Conservation (phyloP, 352 stramenopile genomes). For the Phytophthora fragariae region DNA sequence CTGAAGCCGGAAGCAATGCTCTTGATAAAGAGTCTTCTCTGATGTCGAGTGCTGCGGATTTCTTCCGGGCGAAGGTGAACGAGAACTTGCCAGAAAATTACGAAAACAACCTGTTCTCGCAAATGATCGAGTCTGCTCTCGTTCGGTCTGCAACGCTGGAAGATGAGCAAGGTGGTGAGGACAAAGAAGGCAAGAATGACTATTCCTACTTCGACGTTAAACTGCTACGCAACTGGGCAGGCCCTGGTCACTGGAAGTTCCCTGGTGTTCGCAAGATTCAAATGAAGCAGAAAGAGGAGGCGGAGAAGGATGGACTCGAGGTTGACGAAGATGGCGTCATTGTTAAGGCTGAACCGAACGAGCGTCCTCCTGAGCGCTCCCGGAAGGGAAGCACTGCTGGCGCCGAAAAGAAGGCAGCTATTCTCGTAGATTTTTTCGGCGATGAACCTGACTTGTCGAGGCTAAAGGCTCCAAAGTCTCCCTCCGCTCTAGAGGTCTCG, state of each 20-base stretch:
- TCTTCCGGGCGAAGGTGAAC: conserved; percentile 61
- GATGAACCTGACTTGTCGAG: conserved; percentile 55
- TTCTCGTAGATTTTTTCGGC: conserved; percentile 66
- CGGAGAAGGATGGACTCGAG: conserved; percentile 42
- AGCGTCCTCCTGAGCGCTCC: conserved; percentile 23
- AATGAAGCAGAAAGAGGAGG: conserved; percentile 42
- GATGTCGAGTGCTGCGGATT: conserved; percentile 59
- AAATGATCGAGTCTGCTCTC: conserved; percentile 81
- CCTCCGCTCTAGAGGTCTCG: conserved; percentile 48
- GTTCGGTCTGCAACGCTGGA: conserved; percentile 59
- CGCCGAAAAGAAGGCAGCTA: conserved; percentile 51
- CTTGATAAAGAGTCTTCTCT: conserved; percentile 40
- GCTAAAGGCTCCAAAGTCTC: conserved; percentile 51
- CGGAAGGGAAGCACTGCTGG: conserved; percentile 35
- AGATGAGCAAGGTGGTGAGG: conserved; percentile 50
- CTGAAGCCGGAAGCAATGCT: conserved; percentile 8
- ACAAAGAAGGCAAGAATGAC: conserved; percentile 56
- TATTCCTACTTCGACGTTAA: conserved; percentile 90
- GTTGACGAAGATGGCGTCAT: conserved; percentile 36
- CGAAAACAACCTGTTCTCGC: conserved; percentile 62
- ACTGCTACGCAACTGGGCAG: conserved; percentile 84
- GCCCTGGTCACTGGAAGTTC: conserved; percentile 81
- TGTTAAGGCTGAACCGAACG: conserved; percentile 37
- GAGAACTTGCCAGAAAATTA: conserved; percentile 57
- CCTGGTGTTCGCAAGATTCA: conserved; percentile 61